Base-by-base conservation (phyloP, 75 land plant genomes). In the Sequoia sempervirens region DNA sequence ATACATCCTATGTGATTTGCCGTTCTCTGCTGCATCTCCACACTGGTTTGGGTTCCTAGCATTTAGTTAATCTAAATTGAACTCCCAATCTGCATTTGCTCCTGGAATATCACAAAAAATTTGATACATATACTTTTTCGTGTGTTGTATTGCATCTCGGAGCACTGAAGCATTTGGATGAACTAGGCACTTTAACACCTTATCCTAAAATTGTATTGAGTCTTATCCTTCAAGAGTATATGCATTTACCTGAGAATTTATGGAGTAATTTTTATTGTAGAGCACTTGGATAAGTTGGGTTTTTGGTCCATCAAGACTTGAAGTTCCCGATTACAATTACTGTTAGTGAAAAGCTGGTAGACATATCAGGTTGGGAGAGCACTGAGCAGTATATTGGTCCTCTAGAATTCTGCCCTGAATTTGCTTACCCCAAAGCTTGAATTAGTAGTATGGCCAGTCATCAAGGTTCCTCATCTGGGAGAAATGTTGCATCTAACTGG, bases 401-500 rank as follows among this genome's bases (percentile, higher is more conserved):
- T 37, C 40, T 73, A 34, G n/a, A 30, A 34, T 2, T 73, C 6
- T 34, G 4, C 26, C 13, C 23, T 75, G 41, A 40, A 40, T 37
- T 40, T 0, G 45, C 40, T 36, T 37, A 0, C 26, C 43, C 3
- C 0, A 75, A 75, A 4, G 23, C 14, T 37, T 3, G 64, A 18
- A 7, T 37, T 38, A 17, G 43, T 23, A 75, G 2, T 23, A 75
- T 75, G 79, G 40, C 43, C 40, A 40, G 79, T 75, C 9, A 38
- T 18, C 36, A 28, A 70, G 36, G 73, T 70, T 70, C 73, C 32
- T 70, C 37, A 11, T 70, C 73, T 70, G 73, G 73, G 2, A 32
- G 73, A 12, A 70, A 81, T 28, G 7, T 6, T 23, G n/a, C 46
- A 47, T 46, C 80, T 0, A 56, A 53, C 8, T 91, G 97, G 97